Conservation (phyloP, 768 basidiomycete species). For the Suillus variegatus region DNA sequence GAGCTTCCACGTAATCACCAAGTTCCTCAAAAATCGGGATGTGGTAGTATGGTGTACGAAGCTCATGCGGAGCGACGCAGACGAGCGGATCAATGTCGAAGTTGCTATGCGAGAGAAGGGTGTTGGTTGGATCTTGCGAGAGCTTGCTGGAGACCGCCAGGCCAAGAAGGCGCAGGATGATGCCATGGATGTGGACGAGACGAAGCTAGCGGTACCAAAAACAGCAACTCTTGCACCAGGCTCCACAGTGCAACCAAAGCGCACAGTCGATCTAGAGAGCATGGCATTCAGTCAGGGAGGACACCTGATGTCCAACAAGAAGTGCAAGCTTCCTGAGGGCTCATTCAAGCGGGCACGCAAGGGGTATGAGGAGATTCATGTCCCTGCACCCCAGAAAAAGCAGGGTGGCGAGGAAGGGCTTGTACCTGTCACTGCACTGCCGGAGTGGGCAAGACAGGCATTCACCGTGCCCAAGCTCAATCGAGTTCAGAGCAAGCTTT, state of each 20-base stretch:
- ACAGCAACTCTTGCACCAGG: constrained; percentile 88
- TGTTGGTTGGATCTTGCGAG: constrained; percentile 92
- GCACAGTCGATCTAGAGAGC: constrained; percentile 83
- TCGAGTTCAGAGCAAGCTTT: constrained; percentile 91
- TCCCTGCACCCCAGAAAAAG: constrained; percentile 88
- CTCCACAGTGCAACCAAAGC: constrained; percentile 82
- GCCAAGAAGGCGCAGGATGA: constrained; percentile 50
- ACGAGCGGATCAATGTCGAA: constrained; percentile 90
- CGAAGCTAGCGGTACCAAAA: constrained; percentile 59
- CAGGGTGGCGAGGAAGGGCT: constrained; percentile 61
- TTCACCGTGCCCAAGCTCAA: constrained; percentile 85
- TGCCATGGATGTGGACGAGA: constrained; percentile 81
- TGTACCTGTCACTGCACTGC: constrained; percentile 72
- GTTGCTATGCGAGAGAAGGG: constrained; percentile 99
- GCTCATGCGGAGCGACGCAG: constrained; percentile 84
- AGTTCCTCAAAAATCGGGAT: constrained; percentile 93
- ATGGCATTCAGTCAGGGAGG: constrained; percentile 98
- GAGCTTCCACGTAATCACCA: constrained; percentile 86
- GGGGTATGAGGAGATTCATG: constrained; percentile 97
- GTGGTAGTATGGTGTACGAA: constrained; percentile 98
- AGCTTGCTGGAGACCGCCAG: constrained; percentile 81
- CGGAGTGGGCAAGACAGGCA: constrained; percentile 84
- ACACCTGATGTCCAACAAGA: constrained; percentile 98
- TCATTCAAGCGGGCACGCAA: constrained; percentile 97
- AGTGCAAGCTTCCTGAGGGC: constrained; percentile 95